A percentile compares a stretch with the other conserved stretches of the same genome.
These are phyloP conservation scores for Hypholoma fasciculare DNA, from an alignment of 768 basidiomycete genomes.

Conservation along the genomic window DNA sequence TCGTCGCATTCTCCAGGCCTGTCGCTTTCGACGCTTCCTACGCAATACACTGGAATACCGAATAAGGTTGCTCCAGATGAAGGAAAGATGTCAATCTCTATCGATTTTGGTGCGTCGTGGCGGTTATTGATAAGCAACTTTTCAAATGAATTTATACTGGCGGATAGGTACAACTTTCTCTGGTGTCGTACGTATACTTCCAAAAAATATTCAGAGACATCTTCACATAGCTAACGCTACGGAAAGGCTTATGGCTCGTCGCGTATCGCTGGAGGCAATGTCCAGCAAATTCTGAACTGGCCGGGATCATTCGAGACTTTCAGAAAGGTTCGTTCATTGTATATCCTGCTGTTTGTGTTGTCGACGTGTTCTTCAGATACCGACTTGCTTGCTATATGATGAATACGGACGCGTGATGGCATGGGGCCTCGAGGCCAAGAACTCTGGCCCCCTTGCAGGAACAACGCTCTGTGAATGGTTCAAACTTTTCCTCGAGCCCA, in stretches of 20 bases:
- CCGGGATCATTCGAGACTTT: conserved; percentile 85
- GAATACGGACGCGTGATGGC: conserved; percentile 70
- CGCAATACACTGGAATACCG: conserved; percentile 19
- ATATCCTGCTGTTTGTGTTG: neutral
- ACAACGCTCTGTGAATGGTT: conserved; percentile 65
- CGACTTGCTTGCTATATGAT: conserved; percentile 84
- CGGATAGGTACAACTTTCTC: conserved; percentile 80
- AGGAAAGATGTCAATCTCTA: conserved; percentile 80
- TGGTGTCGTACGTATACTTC: conserved; percentile 63
- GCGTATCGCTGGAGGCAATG: conserved; percentile 72
- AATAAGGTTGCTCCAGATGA: conserved; percentile 44
- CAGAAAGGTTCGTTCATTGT: conserved; percentile 56
- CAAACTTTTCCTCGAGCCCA: conserved; percentile 85
- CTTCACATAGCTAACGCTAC: conserved; percentile 5
- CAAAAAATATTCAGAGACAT: neutral
- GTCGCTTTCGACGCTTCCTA: conserved; percentile 23
- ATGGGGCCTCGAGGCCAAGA: conserved; percentile 90
- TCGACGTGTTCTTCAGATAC: conserved; percentile 41
- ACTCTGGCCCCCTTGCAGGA: conserved; percentile 66
- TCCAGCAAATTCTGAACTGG: conserved; percentile 87
- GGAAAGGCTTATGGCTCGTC: conserved; percentile 82
- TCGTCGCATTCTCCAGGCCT: conserved; percentile 25
- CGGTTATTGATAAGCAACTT: neutral
- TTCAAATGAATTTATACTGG: conserved; percentile 6
- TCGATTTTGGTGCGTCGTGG: conserved; percentile 71